Evolutionary conservation across 2,329 filamentous ascomycete species (phyloP).

Genomic region (Pseudocercospora eumusae): DNA sequence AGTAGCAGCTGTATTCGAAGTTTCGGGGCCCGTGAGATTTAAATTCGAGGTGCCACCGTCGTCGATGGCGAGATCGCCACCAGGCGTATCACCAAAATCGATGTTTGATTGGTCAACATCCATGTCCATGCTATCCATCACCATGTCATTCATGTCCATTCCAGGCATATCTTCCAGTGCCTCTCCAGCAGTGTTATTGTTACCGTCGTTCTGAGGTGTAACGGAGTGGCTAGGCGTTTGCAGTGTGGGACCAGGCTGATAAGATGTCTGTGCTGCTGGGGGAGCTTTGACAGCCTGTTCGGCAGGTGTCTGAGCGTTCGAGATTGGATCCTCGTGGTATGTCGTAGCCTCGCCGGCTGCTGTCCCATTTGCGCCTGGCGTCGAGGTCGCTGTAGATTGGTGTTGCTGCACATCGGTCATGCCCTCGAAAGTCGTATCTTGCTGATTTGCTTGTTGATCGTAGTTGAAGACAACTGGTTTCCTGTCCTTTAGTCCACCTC

Average conservation of each 20-base stretch:
- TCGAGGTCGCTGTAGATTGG: conserved; percentile 55
- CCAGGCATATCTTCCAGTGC: conserved; percentile 22
- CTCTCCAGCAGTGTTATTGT: conserved; percentile 43
- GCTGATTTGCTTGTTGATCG: conserved; percentile 16
- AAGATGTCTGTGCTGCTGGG: conserved; percentile 6
- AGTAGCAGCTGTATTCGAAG: background rate
- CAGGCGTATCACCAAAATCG: conserved; percentile 21
- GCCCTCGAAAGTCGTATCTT: conserved; percentile 17
- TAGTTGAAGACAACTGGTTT: conserved; percentile 24
- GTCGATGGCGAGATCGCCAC: background rate
- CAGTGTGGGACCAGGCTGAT: conserved; percentile 1
- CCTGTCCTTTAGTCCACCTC: conserved; percentile 41
- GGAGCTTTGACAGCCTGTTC: conserved; percentile 10
- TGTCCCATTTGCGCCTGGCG: conserved; percentile 42
- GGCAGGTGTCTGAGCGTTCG: conserved; percentile 10
- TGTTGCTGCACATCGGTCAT: conserved; percentile 17
- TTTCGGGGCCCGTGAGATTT: background rate
- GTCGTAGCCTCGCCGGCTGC: conserved; percentile 9
- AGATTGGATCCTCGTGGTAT: conserved; percentile 21
- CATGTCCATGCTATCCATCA: conserved; percentile 34
- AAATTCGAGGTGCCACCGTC: conserved; percentile 7
- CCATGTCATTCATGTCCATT: conserved; percentile 26
- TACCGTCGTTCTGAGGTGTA: conserved; percentile 3
- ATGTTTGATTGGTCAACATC: conserved; percentile 24
- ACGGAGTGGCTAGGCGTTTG: conserved; percentile 1